Evolutionary conservation across 257 asterid genomes (phyloP), one percentile per base, ranked within the genome.

Genomic region (Gentiana straminea): DNA sequence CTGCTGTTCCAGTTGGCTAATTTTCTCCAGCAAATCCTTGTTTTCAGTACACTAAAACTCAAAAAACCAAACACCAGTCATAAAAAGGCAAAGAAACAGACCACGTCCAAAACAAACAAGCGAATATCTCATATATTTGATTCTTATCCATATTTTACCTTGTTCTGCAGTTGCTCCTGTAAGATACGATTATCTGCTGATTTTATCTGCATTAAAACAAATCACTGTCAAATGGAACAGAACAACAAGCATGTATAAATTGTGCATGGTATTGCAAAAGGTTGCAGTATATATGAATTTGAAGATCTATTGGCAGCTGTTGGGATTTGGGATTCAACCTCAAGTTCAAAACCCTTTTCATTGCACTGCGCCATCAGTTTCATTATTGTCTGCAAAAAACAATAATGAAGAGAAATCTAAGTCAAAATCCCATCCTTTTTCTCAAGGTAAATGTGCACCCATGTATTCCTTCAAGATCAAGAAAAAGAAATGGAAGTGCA

Each of bases 131-230:
- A 59, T 3, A 52, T 7, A 35, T 45, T 8, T 12, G 11, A 41
- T 24, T 5, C 10, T 8, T 58, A 6, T 46, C 53, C 47, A 38
- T 41, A 41, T 5, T 41, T 7, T 41, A 92, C 98, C 95, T 92
- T 87, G 67, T 69, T 85, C 69, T 83, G 88, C 64, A 92, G 84
- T 78, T 92, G 95, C 56, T 88, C 98, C 68, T 88, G 98, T 59
- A 92, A 94, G 52, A 92, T 73, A 50, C 95, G 92, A 58, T 92
- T 92, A 63, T 92, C 98, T 2, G 98, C 98, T 12, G 95, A 73
- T 69, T 65, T 92, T 57, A 92, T 83, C 98, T 92, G 94, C 76
- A 83, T 58, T 52, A 62, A 63, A 58, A 62, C 57, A 64, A 57
- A 52, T 66, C 7, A 53, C 61, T 32, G 43, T 41, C 46, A 41